Conservation (phyloP, 129 eudicot species). For the Ambrosia artemisiifolia region DNA sequence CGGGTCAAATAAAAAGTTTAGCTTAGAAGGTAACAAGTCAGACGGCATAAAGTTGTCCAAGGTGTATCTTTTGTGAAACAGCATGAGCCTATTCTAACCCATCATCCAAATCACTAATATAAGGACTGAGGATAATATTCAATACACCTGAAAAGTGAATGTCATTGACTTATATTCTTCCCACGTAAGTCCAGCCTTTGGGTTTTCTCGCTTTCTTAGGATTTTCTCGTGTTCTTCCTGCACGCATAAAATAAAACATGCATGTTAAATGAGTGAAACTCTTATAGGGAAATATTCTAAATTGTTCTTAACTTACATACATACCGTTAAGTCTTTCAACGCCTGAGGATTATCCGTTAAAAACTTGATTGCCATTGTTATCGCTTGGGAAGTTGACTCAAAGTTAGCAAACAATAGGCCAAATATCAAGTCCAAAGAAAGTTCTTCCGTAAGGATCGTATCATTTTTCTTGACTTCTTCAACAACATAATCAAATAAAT, state of each 20-base stretch:
- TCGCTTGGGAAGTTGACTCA: slow-evolving; percentile 79
- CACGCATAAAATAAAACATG: neutral
- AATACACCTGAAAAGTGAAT: slow-evolving; percentile 63
- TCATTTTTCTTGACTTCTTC: slow-evolving; percentile 65
- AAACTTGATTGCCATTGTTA: slow-evolving; percentile 68
- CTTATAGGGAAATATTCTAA: no score
- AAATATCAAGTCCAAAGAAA: slow-evolving; percentile 87
- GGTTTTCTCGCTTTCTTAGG: slow-evolving; percentile 44
- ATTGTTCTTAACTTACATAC: slow-evolving; percentile 30
- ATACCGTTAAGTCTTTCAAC: slow-evolving; percentile 61
- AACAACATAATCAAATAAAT: slow-evolving; percentile 77
- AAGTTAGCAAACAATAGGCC: slow-evolving; percentile 87
- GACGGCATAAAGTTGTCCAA: no score
- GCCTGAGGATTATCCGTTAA: slow-evolving; percentile 57
- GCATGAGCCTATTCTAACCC: neutral
- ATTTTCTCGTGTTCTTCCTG: slow-evolving; percentile 73
- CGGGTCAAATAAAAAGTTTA: neutral
- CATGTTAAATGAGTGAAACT: no score
- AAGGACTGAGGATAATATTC: no score
- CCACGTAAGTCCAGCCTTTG: slow-evolving; percentile 57
- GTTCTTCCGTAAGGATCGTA: slow-evolving; percentile 73
- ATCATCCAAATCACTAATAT: neutral
- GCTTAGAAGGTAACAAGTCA: no score
- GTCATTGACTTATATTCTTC: slow-evolving; percentile 73
- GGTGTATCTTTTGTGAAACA: no score